phyloP scores from a whole-genome alignment of 2,329 filamentous ascomycete species.

The Pseudonectria buxi region DNA sequence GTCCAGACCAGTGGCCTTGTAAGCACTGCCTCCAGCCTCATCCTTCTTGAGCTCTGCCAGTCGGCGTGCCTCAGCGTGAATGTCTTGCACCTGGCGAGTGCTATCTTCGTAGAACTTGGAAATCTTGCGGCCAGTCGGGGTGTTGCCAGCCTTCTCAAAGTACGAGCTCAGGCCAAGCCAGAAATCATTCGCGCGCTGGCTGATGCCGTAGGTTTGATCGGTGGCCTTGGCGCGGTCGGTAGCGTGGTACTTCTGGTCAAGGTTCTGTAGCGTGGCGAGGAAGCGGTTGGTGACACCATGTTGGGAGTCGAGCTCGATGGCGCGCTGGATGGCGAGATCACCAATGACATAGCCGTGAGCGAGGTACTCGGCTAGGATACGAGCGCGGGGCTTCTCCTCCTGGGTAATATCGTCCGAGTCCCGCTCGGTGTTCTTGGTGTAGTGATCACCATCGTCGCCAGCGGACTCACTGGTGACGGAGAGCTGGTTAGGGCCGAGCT shows the following conservation, averaged over 20 bases:
- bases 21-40: slow-evolving; percentile 51
- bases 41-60: slow-evolving; percentile 81
- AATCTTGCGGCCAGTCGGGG: slow-evolving; percentile 81
- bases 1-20: slow-evolving; percentile 52
- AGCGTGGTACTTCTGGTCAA: slow-evolving; percentile 83
- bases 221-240: slow-evolving; percentile 77
- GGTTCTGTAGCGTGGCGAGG: slow-evolving; percentile 64
- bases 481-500: slow-evolving; percentile 83
- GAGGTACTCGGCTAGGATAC: slow-evolving; percentile 93
- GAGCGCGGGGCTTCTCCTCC: slow-evolving; percentile 92
- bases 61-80: slow-evolving; percentile 83
- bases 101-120: slow-evolving; percentile 81
- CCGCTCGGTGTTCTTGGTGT: slow-evolving; percentile 48
- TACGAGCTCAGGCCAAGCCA: slow-evolving; percentile 69
- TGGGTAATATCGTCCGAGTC: slow-evolving; percentile 71
- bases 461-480: slow-evolving; percentile 62
- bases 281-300: slow-evolving; percentile 82
- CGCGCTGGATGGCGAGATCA: slow-evolving; percentile 67
- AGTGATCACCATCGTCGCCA: slow-evolving; percentile 53
- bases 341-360: slow-evolving; percentile 87
- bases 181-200: slow-evolving; percentile 60
- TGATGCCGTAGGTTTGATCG: slow-evolving; percentile 79
- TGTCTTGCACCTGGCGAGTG: slow-evolving; percentile 85
- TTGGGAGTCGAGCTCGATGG: slow-evolving; percentile 81
- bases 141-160: slow-evolving; percentile 87